phyloP scores from a whole-genome alignment of 306 rosid species.

The Adenanthera pavonina region DNA sequence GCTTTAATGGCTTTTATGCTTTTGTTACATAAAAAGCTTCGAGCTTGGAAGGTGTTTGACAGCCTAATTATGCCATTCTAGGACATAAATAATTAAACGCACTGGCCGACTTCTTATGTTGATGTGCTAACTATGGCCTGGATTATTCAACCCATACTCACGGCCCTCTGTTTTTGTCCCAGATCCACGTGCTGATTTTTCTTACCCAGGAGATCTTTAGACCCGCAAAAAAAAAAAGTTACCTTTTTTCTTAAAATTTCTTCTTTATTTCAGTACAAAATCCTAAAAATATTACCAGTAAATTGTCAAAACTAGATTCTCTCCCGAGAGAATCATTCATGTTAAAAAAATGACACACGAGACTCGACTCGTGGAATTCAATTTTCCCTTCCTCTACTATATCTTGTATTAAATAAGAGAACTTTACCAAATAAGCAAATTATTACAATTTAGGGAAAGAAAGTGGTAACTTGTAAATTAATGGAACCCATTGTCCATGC shows the following conservation, averaged over 20 bases:
- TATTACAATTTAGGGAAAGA: neutral
- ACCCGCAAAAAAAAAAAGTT: neutral
- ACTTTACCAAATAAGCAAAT: neutral
- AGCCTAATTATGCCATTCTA: conserved; percentile 23
- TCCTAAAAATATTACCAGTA: too few relatives aligned
- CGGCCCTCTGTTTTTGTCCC: conserved; percentile 15
- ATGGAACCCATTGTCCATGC: neutral
- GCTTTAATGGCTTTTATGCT: conserved; percentile 38
- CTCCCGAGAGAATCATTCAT: too few relatives aligned
- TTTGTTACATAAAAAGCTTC: neutral
- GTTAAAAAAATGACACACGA: too few relatives aligned
- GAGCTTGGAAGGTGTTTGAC: neutral
- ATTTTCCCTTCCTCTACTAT: neutral
- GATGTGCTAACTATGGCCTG: neutral
- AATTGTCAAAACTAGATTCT: too few relatives aligned
- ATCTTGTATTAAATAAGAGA: neutral
- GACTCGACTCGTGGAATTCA: too few relatives aligned
- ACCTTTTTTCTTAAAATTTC: neutral
- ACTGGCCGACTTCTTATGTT: neutral
- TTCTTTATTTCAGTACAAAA: too few relatives aligned
- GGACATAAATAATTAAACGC: neutral
- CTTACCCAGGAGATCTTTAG: neutral
- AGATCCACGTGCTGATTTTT: neutral
- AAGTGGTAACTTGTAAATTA: neutral
- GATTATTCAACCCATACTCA: neutral